Evolutionary conservation across 306 rosid species (phyloP).

Genomic region (Quercus parvula): DNA sequence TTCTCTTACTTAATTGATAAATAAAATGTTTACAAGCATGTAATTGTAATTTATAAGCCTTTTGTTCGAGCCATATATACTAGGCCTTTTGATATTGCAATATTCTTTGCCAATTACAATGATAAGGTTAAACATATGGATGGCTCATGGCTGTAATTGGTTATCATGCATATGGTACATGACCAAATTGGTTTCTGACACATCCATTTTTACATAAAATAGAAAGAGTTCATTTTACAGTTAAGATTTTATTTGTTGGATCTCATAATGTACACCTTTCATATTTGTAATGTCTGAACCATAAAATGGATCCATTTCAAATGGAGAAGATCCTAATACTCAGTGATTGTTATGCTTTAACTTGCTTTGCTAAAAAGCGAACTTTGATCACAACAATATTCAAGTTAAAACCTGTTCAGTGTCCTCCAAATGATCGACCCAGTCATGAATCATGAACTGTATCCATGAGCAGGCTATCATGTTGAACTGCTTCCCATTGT

Average conservation of each 20-base stretch:
- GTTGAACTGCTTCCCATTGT: constrained; percentile 68
- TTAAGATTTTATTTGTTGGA: no score
- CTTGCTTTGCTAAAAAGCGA: background rate
- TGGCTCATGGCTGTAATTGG: background rate
- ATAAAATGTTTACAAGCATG: background rate
- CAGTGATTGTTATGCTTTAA: background rate
- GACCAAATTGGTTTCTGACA: background rate
- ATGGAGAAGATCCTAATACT: no score
- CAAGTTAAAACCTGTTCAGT: constrained; percentile 45
- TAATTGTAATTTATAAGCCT: no score
- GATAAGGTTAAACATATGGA: background rate
- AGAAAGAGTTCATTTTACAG: no score
- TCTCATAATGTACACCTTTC: no score
- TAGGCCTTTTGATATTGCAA: no score
- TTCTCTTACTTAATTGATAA: background rate
- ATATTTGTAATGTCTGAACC: no score
- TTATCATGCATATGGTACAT: background rate
- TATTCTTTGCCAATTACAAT: background rate
- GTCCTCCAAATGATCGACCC: constrained; percentile 83
- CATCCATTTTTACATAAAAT: no score
- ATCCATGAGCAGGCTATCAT: constrained; percentile 78
- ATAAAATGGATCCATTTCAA: background rate
- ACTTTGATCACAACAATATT: background rate
- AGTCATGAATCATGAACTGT: constrained; percentile 86
- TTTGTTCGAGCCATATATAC: no score